Evolutionary conservation across 352 stramenopile genomes (phyloP), one percentile per base, ranked within the genome.

Genomic region (Phytophthora nicotianae): DNA sequence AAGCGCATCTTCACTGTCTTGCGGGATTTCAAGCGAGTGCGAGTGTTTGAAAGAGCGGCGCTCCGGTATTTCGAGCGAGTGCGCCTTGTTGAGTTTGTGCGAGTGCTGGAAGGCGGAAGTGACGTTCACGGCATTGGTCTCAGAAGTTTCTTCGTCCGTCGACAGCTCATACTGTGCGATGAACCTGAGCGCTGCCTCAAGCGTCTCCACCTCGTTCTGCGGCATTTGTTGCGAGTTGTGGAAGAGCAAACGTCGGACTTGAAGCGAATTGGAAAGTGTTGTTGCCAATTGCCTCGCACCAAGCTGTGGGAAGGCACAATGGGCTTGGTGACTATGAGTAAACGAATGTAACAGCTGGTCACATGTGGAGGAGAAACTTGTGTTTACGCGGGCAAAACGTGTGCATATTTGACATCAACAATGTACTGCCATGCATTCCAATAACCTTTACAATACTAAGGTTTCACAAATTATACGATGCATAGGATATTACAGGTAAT

Each of bases 201-300:
- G 70, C 38, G 52, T 73, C 68, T 65, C 63, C 52, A 53, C 47
- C 32, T 70, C 62, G 55, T 70, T 17, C 7, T 65, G 54, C 4
- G 61, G 6, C 60, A 68, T 68, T 58, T 59, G 29, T 2, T 40
- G 9, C 14, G 32, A 16, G 4, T 48, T 16, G 23, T 9, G 9
- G 24, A 21, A 21, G 49, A 29, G 29, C 23, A 24, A n/a, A 56
- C 23, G 51, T 45, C 17, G 32, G n/a, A 40, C 24, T 29, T 26
- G 32, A 46, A 35, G 35, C 37, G 35, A 68, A 63, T 68, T 52
- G 35, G 17, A 24, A 53, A 64, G 37, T 68, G 51, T n/a, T 19
- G 37, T n/a, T 37, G 17, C 11, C 45, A 37, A 29, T 16, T 23
- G 24, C 45, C 33, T 14, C 13, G 5, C 11, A 37, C 21, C 10